Evolutionary conservation across 23 red algal genomes (phyloP), one percentile per base, ranked within the genome.

Genomic region (Agarophyton chilense): DNA sequence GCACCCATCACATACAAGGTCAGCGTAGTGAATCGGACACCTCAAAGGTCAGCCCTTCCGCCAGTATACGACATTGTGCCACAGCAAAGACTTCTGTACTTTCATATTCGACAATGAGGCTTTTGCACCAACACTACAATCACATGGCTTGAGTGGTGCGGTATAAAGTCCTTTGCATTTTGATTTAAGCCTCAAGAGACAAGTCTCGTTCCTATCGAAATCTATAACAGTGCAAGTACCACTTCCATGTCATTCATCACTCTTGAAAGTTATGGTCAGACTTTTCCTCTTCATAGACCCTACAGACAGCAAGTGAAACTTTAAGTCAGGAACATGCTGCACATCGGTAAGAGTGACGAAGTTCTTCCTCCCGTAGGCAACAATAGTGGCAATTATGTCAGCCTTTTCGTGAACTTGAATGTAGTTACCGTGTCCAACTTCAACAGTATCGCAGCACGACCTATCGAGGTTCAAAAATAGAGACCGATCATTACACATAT

Each of bases 241-340:
- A 4, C 22, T 2, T 1, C 50, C 65, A 55, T 38, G 24, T 25
- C 39, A 12, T 8, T 62, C 56, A 0, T 58, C 25, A 8, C 18
- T 17, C 16, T 77, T 47, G 41, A 88, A 88, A 29, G 32, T 10
- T 21, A 56, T 47, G 11, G 1, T 74, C 24, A 49, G 17, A 22
- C 71, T 46, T 42, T 25, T 51, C 32, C 67, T 73, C 67, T 49
- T 13, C 14, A 58, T 13, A 13, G 29, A 17, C 13, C 12, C 25
- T 17, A 88, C 73, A 78, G 73, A 78, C 16, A 78, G 16, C 10
- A 78, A 43, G 4, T 78, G 51, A 2, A 45, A 78, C 0, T 54
- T 52, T 44, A 78, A 18, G 18, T 78, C 45, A 3, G 73, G 73
- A 2, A 78, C 38, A 19, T 54, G 25, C 73, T 78, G 73, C 12